A percentile compares a stretch with the other conserved stretches of the same genome.
These are phyloP conservation scores for Amylocystis lapponica DNA, from an alignment of 768 basidiomycete species.

Conservation along the genomic window DNA sequence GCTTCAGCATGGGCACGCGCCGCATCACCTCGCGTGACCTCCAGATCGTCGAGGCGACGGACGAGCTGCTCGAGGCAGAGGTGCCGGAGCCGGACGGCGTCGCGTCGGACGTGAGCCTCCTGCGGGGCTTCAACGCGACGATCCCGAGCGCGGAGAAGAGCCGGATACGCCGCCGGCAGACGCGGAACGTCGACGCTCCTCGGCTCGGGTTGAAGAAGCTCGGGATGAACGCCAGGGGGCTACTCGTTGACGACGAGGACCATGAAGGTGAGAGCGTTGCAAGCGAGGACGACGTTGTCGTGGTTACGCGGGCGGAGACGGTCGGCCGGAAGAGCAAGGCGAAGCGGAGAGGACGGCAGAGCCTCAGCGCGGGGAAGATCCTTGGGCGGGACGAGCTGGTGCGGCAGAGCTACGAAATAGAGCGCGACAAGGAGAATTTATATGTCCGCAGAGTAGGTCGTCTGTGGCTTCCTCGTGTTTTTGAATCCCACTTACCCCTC, in stretches of 20 bases:
- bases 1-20: conserved; percentile 56
- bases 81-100: conserved; percentile 72
- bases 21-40: conserved; percentile 80
- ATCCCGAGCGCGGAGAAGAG: conserved; percentile 85
- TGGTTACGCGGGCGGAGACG: conserved; percentile 42
- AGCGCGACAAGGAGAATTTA: conserved; percentile 88
- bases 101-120: conserved; percentile 69
- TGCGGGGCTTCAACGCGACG: conserved; percentile 92
- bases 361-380: conserved; percentile 60
- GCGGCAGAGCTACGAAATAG: conserved; percentile 81
- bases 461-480: neutral
- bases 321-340: conserved; percentile 28
- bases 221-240: conserved; percentile 72
- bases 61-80: conserved; percentile 64
- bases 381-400: conserved; percentile 81
- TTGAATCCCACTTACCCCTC: conserved; percentile 6
- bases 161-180: conserved; percentile 68
- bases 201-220: conserved; percentile 74
- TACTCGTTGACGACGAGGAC: conserved; percentile 47
- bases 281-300: conserved; percentile 74
- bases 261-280: conserved; percentile 52
- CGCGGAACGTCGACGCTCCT: conserved; percentile 73
- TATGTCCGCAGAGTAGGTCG: conserved; percentile 76
- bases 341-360: conserved; percentile 55
- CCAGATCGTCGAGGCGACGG: conserved; percentile 76